Conservation (phyloP, 2,329 filamentous ascomycete species). For the Xylariomycetidae sp. region DNA sequence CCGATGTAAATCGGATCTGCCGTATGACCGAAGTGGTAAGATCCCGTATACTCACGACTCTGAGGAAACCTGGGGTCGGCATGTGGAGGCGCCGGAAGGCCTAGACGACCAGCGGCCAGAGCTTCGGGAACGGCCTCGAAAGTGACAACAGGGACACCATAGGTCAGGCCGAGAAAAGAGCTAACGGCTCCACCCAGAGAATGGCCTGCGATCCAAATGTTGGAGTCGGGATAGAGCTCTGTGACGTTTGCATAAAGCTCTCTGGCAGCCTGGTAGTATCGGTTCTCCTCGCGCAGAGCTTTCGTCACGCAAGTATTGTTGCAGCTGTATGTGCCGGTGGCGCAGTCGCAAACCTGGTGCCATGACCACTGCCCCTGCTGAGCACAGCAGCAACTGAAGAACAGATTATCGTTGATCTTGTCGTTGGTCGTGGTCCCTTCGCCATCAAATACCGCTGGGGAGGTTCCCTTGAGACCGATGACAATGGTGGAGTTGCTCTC, state of each 20-base stretch:
- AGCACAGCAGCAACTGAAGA: slow-evolving; percentile 96
- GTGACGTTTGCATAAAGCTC: slow-evolving; percentile 93
- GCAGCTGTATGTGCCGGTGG: slow-evolving; percentile 79
- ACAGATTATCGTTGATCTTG: slow-evolving; percentile 96
- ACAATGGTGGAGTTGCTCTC: slow-evolving; percentile 81
- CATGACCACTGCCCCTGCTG: slow-evolving; percentile 88
- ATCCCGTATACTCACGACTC: slow-evolving; percentile 65
- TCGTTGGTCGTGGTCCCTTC: slow-evolving; percentile 95
- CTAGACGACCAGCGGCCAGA: slow-evolving; percentile 76
- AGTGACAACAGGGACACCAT: slow-evolving; percentile 83
- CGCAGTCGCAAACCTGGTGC: slow-evolving; percentile 91
- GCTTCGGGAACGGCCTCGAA: slow-evolving; percentile 93
- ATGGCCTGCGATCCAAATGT: slow-evolving; percentile 87
- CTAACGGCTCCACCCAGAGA: slow-evolving; percentile 87
- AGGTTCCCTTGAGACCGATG: slow-evolving; percentile 90
- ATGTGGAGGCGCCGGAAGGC: slow-evolving; percentile 79
- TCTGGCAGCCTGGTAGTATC: slow-evolving; percentile 84
- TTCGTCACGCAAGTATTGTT: slow-evolving; percentile 84
- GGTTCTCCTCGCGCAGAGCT: slow-evolving; percentile 74
- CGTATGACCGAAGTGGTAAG: slow-evolving; percentile 90
- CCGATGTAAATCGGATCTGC: slow-evolving; percentile 95
- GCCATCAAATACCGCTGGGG: slow-evolving; percentile 89
- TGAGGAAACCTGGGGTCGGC: slow-evolving; percentile 68
- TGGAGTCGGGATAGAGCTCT: slow-evolving; percentile 75
- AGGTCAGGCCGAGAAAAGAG: slow-evolving; percentile 85